Evolutionary conservation across 139 green algal species (phyloP), one percentile per base, ranked within the genome.

Genomic region (Coelastrella sp.): DNA sequence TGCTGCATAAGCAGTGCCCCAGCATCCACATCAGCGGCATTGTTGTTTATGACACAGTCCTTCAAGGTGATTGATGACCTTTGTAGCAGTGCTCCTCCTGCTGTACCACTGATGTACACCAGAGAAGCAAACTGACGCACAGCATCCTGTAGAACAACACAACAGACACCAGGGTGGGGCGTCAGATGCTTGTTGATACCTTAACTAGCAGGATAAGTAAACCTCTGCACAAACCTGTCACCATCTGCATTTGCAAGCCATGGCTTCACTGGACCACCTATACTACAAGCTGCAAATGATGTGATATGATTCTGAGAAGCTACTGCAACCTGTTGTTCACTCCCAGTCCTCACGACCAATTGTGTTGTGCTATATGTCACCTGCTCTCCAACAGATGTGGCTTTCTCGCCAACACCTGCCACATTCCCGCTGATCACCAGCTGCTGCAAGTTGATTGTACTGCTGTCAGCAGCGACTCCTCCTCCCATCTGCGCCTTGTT

Each of bases 71-170:
- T n/a, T 3, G 48, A 23, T 6, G 40, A 63, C 2, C 69, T n/a
- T 27, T 79, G 69, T 41, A 79, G 25, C 41, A 79, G 41, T 11
- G 41, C 41, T n/a, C 41, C 69, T 3, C 69, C 69, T 27, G 69
- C 69, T 25, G 69, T 62, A 0, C 69, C 69, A n/a, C 23, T 34
- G 5, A 27, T 25, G 41, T 79, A 57, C 4, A 79, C 68, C 9
- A 59, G 2, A 25, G 68, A 38, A 17, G 38, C 66, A 30, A 53
- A 45, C 37, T 23, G 66, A 5, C 3, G 35, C 38, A 75, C 64
- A 27, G 32, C 7, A 7, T 25, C 35, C 66, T 79, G 69, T 21
- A 62, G 34, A 51, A 50, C 34, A 25, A 40, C 4, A 79, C n/a
- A 45, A 15, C 4, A 59, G 8, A 19, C 9, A 35, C 5, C 5